These are phyloP conservation scores for Clitoria ternatea DNA, from an alignment of 306 rosid genomes.

Conservation along the genomic window DNA sequence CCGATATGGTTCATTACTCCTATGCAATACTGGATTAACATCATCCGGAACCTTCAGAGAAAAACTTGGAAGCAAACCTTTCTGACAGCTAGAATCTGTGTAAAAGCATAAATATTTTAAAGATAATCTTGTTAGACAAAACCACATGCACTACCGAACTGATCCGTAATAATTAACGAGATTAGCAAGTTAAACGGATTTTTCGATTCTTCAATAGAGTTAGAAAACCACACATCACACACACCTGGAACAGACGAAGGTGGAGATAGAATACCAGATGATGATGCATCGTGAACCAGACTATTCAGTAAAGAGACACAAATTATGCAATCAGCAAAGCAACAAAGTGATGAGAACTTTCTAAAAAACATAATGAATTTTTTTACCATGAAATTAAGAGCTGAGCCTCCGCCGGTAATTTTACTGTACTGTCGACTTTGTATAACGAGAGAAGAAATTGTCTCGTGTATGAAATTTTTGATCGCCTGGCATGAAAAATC, in stretches of 20 bases:
- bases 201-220: neutral
- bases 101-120: neutral
- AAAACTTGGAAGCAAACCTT: slow-evolving; percentile 3
- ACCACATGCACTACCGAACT: neutral
- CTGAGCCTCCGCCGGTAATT: slow-evolving; percentile 16
- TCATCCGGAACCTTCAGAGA: slow-evolving; percentile 4
- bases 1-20: slow-evolving; percentile 40
- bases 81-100: slow-evolving; percentile 27
- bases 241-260: slow-evolving; percentile 30
- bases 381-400: slow-evolving; percentile 28
- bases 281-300: slow-evolving; percentile 13
- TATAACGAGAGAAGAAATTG: slow-evolving; percentile 43
- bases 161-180: neutral
- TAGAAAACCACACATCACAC: slow-evolving; percentile 8
- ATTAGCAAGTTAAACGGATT: neutral
- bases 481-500: slow-evolving; percentile 28
- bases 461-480: slow-evolving; percentile 41
- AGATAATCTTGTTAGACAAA: neutral
- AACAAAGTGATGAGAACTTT: neutral
- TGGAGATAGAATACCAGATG: slow-evolving; percentile 8
- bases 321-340: neutral
- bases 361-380: neutral
- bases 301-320: slow-evolving; percentile 31
- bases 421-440: neutral
- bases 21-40: slow-evolving; percentile 29